A percentile compares a stretch with the other conserved stretches of the same genome.
phyloP scores from a whole-genome alignment of 192 early-diverging fungal genomes.

The Backusella circina region DNA sequence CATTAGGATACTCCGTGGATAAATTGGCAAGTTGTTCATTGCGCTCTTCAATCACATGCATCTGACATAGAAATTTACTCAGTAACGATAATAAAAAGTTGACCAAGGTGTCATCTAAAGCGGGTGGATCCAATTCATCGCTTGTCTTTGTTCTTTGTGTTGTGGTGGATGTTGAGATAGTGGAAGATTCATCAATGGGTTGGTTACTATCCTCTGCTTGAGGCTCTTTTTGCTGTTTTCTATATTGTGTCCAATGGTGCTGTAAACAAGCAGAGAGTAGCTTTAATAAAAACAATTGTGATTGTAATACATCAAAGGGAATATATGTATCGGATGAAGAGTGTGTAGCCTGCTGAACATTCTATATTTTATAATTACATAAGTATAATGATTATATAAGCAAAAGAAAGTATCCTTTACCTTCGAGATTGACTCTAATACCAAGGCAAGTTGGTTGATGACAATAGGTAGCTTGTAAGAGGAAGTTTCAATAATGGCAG shows the following conservation, averaged over 20 bases:
- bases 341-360: slow-evolving; percentile 3
- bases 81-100: slow-evolving; percentile 16
- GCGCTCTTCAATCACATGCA: slow-evolving; percentile 10
- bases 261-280: slow-evolving; percentile 80
- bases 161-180: slow-evolving; percentile 10
- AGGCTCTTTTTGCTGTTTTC: background rate
- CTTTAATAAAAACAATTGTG: slow-evolving; percentile 78
- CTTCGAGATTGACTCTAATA: slow-evolving; percentile 16
- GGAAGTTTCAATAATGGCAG: slow-evolving; percentile 28
- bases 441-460: slow-evolving; percentile 15
- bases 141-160: background rate
- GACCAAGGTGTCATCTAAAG: slow-evolving; percentile 62
- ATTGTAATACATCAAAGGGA: slow-evolving; percentile 52
- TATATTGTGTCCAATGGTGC: slow-evolving; percentile 42
- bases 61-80: slow-evolving; percentile 6
- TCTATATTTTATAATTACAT: background rate
- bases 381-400: too few relatives aligned
- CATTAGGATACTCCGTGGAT: background rate
- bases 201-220: background rate
- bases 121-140: slow-evolving; percentile 53
- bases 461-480: slow-evolving; percentile 16
- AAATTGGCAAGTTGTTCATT: background rate
- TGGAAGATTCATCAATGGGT: background rate
- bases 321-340: background rate
- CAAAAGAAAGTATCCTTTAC: background rate